phyloP scores from a whole-genome alignment of 2,329 filamentous ascomycete species.

The Diplodia scrobiculata region DNA sequence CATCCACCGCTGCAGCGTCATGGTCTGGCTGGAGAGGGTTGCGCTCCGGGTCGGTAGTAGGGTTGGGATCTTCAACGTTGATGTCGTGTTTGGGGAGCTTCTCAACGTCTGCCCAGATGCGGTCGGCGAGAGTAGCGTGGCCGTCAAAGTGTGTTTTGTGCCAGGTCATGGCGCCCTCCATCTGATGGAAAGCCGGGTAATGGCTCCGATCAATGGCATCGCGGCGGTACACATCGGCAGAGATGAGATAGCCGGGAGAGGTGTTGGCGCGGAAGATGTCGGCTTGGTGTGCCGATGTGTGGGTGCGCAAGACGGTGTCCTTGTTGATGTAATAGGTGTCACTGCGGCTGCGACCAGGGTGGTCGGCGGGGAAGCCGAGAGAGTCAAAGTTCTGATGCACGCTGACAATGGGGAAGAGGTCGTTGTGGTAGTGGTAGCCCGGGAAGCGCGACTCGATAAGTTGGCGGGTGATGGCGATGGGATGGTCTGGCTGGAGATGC shows the following conservation, averaged over 20 bases:
- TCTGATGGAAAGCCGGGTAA: constrained; percentile 97
- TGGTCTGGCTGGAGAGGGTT: constrained; percentile 85
- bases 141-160: constrained; percentile 63
- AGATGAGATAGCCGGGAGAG: constrained; percentile 81
- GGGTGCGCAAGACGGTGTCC: constrained; percentile 80
- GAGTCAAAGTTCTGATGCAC: constrained; percentile 93
- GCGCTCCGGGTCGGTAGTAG: constrained; percentile 71
- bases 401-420: constrained; percentile 79
- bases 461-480: constrained; percentile 83
- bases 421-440: constrained; percentile 73
- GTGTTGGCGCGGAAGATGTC: constrained; percentile 73
- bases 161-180: constrained; percentile 94
- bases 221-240: constrained; percentile 90
- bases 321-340: constrained; percentile 97
- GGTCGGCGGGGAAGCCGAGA: constrained; percentile 84
- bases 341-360: constrained; percentile 80
- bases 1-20: constrained; percentile 73
- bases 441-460: constrained; percentile 92
- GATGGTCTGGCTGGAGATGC: constrained; percentile 90
- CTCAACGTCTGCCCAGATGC: constrained; percentile 69
- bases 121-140: constrained; percentile 49
- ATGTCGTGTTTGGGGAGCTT: constrained; percentile 72
- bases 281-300: constrained; percentile 91
- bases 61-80: constrained; percentile 80
- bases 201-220: constrained; percentile 95